Conservation (phyloP, 805 yeast genomes). For the Maudiozyma serrabonitensis region DNA sequence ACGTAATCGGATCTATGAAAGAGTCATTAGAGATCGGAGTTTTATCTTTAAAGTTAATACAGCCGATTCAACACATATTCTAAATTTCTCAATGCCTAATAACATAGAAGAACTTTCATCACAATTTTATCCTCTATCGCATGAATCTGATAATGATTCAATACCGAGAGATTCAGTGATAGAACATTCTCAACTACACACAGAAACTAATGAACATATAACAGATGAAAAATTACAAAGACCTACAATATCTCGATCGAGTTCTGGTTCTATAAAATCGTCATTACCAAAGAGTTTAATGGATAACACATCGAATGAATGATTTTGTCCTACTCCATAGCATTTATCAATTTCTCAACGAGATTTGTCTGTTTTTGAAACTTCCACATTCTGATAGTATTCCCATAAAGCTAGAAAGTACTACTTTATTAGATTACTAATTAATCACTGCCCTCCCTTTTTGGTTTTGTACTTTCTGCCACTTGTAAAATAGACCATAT, state of each 20-base stretch:
- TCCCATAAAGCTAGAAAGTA: too few relatives aligned
- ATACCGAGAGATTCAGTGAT: neutral
- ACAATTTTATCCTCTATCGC: neutral
- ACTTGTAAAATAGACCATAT: too few relatives aligned
- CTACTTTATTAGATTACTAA: too few relatives aligned
- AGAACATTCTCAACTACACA: too few relatives aligned
- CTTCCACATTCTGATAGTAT: too few relatives aligned
- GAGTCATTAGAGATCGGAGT: neutral
- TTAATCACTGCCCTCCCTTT: too few relatives aligned
- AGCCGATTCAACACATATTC: neutral
- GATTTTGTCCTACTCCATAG: neutral
- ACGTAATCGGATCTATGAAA: conserved; percentile 9
- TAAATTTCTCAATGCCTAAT: neutral
- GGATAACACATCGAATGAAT: neutral
- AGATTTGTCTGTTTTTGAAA: too few relatives aligned
- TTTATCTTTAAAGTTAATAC: neutral
- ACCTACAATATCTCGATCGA: neutral
- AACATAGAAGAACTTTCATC: neutral
- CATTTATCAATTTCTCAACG: neutral
- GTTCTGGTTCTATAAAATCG: neutral
- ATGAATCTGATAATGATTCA: neutral
- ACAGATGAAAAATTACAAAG: neutral
- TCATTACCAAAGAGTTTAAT: neutral
- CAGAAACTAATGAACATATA: neutral
- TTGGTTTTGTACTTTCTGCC: too few relatives aligned